phyloP scores from a whole-genome alignment of 2,329 filamentous ascomycete genomes.

The Plenodomus tracheiphilus region DNA sequence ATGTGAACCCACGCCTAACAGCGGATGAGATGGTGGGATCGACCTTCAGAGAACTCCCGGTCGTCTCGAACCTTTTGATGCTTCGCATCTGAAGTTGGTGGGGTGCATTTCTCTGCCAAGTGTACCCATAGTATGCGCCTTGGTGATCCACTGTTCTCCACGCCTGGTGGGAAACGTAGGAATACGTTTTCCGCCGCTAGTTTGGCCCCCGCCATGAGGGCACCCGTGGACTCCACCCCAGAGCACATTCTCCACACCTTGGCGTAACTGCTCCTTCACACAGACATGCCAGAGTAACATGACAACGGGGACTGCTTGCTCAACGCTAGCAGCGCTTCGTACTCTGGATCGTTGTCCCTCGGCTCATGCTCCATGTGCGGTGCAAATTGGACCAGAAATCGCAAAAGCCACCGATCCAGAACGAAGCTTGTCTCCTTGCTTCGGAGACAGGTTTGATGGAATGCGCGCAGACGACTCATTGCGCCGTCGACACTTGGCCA shows the following conservation, averaged over 20 bases:
- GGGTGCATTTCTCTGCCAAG: too few relatives aligned
- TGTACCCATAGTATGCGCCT: too few relatives aligned
- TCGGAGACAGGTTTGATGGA: slow-evolving; percentile 29
- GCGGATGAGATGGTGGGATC: too few relatives aligned
- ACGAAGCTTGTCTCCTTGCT: slow-evolving; percentile 32
- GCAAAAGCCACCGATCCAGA: slow-evolving; percentile 27
- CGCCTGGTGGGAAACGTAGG: too few relatives aligned
- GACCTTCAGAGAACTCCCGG: too few relatives aligned
- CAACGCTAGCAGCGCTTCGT: slow-evolving; percentile 25
- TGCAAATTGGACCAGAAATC: slow-evolving; percentile 29
- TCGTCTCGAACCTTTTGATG: too few relatives aligned
- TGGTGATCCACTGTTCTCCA: too few relatives aligned
- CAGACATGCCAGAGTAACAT: slow-evolving; percentile 21
- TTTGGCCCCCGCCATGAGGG: too few relatives aligned
- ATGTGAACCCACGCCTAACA: background rate
- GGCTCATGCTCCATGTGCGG: slow-evolving; percentile 32
- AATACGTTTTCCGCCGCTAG: too few relatives aligned
- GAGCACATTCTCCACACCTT: too few relatives aligned
- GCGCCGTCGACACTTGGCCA: slow-evolving; percentile 30
- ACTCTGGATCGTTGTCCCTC: slow-evolving; percentile 29
- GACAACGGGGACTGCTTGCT: slow-evolving; percentile 28
- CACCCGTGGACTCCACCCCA: too few relatives aligned
- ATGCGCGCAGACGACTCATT: slow-evolving; percentile 29
- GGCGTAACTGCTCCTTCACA: slow-evolving; percentile 1
- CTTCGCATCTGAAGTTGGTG: too few relatives aligned